Evolutionary conservation across 371 early-diverging fungal species (phyloP).

Genomic region (Paraphysoderma sedebokerense): DNA sequence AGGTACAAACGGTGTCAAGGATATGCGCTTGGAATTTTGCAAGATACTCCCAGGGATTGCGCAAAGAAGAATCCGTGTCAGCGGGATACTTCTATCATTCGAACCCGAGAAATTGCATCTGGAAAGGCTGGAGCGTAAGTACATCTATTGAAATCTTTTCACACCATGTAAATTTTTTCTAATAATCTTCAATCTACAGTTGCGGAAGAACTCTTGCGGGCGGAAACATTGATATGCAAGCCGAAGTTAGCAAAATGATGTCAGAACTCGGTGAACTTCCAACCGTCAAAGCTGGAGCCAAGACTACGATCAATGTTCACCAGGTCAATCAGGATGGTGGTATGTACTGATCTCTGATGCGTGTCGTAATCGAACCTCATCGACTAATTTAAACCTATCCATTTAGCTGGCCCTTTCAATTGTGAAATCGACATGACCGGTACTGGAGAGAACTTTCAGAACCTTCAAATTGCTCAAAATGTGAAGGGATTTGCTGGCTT

Average conservation of each 20-base stretch:
- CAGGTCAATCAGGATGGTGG: not conserved
- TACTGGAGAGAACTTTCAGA: not conserved
- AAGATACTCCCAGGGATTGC: not conserved
- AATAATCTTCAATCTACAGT: too few relatives aligned
- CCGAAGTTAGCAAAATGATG: not conserved
- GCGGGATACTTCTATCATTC: not conserved
- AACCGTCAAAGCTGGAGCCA: not conserved
- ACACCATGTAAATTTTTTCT: too few relatives aligned
- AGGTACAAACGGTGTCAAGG: too few relatives aligned
- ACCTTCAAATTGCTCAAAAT: not conserved
- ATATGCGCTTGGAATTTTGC: too few relatives aligned
- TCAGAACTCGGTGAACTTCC: not conserved
- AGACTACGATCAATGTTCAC: not conserved
- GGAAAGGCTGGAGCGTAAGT: not conserved
- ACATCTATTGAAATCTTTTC: too few relatives aligned
- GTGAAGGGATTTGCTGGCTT: not conserved
- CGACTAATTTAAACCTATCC: too few relatives aligned
- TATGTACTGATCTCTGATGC: too few relatives aligned
- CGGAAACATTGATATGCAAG: not conserved
- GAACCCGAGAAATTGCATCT: not conserved
- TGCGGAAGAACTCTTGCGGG: not conserved
- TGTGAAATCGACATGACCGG: not conserved
- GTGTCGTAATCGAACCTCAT: too few relatives aligned
- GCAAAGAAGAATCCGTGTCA: not conserved
- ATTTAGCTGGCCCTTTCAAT: not conserved